These are phyloP conservation scores for Cordyceps cicadae DNA, from an alignment of 2,329 filamentous ascomycete species.

Conservation along the genomic window DNA sequence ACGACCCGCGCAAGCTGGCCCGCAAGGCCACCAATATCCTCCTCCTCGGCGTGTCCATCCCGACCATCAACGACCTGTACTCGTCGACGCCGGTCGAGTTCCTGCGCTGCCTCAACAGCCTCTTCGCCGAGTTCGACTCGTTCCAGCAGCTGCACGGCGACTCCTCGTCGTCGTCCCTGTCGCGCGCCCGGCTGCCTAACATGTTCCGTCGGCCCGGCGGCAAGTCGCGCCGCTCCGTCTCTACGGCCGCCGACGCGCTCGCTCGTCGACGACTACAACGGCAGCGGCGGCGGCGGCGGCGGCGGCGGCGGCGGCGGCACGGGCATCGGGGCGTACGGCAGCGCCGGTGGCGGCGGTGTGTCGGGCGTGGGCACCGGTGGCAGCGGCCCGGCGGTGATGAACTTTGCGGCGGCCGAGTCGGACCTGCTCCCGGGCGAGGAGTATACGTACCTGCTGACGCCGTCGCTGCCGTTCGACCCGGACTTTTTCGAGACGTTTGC, in stretches of 20 bases:
- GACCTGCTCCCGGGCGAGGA: constrained; percentile 75
- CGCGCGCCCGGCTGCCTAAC: constrained; percentile 69
- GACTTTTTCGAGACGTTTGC: constrained; percentile 97
- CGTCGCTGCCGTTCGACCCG: constrained; percentile 85
- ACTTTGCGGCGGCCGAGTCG: constrained; percentile 50
- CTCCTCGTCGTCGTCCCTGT: constrained; percentile 61
- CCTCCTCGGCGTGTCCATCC: constrained; percentile 83
- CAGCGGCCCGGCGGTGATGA: constrained; percentile 40
- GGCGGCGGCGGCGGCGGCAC: constrained; percentile 23
- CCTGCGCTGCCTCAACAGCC: constrained; percentile 73
- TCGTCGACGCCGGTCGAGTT: constrained; percentile 74
- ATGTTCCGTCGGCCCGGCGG: constrained; percentile 66
- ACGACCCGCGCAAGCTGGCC: constrained; percentile 73
- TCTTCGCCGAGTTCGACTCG: constrained; percentile 85
- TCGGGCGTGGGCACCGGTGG: constrained; percentile 21
- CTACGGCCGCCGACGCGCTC: constrained; percentile 33
- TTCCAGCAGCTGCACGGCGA: constrained; percentile 84
- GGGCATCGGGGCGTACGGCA: constrained; percentile 19
- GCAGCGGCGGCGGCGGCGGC: constrained; percentile 13
- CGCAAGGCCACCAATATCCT: constrained; percentile 91
- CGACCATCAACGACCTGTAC: constrained; percentile 81
- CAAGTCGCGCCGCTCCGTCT: constrained; percentile 49
- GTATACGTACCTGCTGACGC: constrained; percentile 84
- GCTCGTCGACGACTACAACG: constrained; percentile 16
- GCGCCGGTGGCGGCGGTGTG: constrained; percentile 24